Percentiles rank a stretch among this genome's conserved stretches.
phyloP scores from a whole-genome alignment of 768 basidiomycete species.

The Boletus rex-veris region DNA sequence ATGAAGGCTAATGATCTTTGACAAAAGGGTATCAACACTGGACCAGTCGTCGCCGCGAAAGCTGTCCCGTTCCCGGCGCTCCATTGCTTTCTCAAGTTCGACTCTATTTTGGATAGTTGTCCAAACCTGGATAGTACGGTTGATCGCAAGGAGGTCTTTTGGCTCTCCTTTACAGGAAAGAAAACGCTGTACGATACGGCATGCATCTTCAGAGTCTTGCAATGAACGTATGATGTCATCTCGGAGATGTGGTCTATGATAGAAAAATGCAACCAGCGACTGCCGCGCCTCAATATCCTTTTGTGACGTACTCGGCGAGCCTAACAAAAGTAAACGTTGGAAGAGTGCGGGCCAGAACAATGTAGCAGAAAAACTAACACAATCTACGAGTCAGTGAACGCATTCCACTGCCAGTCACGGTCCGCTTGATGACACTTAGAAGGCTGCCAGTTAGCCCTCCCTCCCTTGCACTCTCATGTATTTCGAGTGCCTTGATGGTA shows the following conservation, averaged over 20 bases:
- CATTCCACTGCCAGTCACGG: slow-evolving; percentile 72
- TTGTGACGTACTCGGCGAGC: slow-evolving; percentile 78
- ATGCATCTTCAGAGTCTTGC: slow-evolving; percentile 60
- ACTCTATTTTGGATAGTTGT: slow-evolving; percentile 47
- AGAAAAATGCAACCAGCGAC: slow-evolving; percentile 71
- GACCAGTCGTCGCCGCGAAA: slow-evolving; percentile 46
- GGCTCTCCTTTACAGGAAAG: slow-evolving; percentile 63
- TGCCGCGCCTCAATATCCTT: slow-evolving; percentile 71
- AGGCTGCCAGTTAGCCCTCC: slow-evolving; percentile 73
- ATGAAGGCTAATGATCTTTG: slow-evolving; percentile 48
- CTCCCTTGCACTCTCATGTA: slow-evolving; percentile 70
- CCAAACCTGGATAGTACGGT: slow-evolving; percentile 62
- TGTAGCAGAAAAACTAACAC: slow-evolving; percentile 45
- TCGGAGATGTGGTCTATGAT: slow-evolving; percentile 55
- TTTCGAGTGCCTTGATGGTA: slow-evolving; percentile 86
- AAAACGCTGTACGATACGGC: slow-evolving; percentile 76
- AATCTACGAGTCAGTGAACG: slow-evolving; percentile 74
- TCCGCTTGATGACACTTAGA: slow-evolving; percentile 70
- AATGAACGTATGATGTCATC: slow-evolving; percentile 58
- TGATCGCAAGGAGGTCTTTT: slow-evolving; percentile 63
- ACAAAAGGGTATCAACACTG: slow-evolving; percentile 50
- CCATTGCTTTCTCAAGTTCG: slow-evolving; percentile 54
- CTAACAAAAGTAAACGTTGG: slow-evolving; percentile 37
- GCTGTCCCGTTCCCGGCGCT: slow-evolving; percentile 30
- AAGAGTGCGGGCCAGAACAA: slow-evolving; percentile 7